phyloP scores from a whole-genome alignment of 179 eudicot genomes.

The Camellia oleifera region DNA sequence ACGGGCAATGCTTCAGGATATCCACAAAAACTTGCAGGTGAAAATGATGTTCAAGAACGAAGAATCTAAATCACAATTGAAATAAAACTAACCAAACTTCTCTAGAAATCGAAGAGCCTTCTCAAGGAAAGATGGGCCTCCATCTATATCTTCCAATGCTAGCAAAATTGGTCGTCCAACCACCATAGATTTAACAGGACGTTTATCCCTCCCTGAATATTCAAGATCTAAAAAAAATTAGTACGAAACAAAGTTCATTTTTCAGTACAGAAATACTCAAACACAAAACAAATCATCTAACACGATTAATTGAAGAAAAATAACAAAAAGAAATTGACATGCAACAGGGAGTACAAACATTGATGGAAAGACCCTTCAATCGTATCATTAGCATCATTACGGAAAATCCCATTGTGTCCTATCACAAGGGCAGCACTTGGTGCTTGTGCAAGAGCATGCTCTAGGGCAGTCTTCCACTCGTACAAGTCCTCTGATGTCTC shows the following conservation, averaged over 20 bases:
- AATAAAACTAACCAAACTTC: slow-evolving; percentile 57
- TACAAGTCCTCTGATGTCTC: slow-evolving; percentile 93
- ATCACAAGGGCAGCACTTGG: slow-evolving; percentile 99
- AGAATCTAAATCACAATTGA: background rate
- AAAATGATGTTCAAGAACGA: background rate
- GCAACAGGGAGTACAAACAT: slow-evolving; percentile 45
- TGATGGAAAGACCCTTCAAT: slow-evolving; percentile 87
- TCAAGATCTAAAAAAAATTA: background rate
- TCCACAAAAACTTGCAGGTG: background rate
- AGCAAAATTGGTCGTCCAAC: slow-evolving; percentile 97
- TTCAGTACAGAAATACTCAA: background rate
- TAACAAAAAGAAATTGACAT: slow-evolving; percentile 10
- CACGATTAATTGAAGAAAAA: background rate
- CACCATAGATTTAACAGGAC: slow-evolving; percentile 91
- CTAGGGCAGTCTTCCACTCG: slow-evolving; percentile 98
- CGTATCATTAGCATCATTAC: slow-evolving; percentile 72
- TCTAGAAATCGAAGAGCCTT: slow-evolving; percentile 96
- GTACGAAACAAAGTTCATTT: background rate
- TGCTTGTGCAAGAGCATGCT: slow-evolving; percentile 97
- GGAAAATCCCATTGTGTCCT: slow-evolving; percentile 98
- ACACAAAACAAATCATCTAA: background rate
- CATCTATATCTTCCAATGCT: slow-evolving; percentile 97
- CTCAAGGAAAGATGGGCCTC: slow-evolving; percentile 96
- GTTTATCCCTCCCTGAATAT: slow-evolving; percentile 82
- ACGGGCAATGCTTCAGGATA: slow-evolving; percentile 18